Conservation (phyloP, 2,329 filamentous ascomycete genomes). For the Byssothecium circinans region DNA sequence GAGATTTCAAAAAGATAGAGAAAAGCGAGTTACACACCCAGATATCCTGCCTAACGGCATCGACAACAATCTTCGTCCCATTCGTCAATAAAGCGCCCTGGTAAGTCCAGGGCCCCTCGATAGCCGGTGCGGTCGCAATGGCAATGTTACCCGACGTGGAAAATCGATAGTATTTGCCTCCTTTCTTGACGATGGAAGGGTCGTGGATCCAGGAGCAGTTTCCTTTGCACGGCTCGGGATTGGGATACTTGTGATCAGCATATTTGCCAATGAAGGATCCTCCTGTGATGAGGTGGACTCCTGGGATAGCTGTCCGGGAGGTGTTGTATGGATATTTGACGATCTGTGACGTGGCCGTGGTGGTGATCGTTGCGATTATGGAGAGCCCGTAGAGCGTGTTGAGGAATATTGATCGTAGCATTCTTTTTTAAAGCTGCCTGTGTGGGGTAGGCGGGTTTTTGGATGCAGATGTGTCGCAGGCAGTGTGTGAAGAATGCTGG, state of each 20-base stretch:
- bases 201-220: constrained; percentile 9
- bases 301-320: not conserved
- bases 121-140: constrained; percentile 10
- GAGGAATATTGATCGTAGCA: constrained; percentile 4
- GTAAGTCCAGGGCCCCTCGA: constrained; percentile 10
- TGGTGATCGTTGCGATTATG: constrained; percentile 1
- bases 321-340: not conserved
- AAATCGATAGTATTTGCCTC: constrained; percentile 10
- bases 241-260: not conserved
- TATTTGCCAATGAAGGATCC: not conserved
- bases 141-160: constrained; percentile 13
- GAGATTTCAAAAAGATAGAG: too few relatives aligned
- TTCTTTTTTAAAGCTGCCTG: constrained; percentile 7
- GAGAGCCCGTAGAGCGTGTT: constrained; percentile 3
- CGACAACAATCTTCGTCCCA: constrained; percentile 47
- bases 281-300: not conserved
- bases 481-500: not conserved
- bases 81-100: constrained; percentile 46
- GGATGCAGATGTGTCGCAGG: not conserved
- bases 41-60: constrained; percentile 46
- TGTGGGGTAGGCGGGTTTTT: constrained; percentile 3
- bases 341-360: not conserved
- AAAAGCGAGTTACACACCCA: constrained; percentile 42
- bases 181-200: constrained; percentile 1
- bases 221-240: constrained; percentile 7